Evolutionary conservation across 495 filamentous ascomycete genomes (phyloP).

Genomic region (Neurospora sp.): DNA sequence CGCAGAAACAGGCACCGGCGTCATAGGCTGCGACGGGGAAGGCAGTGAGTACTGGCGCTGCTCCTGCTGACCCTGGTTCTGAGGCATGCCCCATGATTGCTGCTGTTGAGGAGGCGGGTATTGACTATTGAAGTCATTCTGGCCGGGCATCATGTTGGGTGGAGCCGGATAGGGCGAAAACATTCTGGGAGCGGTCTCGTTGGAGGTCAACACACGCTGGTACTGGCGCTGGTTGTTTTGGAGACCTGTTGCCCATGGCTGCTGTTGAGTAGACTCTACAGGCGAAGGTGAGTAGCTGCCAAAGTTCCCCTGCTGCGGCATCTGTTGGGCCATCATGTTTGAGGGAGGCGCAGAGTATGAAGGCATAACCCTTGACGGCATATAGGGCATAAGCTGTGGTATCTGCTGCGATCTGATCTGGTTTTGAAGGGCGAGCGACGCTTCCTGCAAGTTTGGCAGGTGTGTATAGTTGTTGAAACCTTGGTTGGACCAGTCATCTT

Average conservation of each 20-base stretch:
- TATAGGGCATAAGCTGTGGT: conserved; percentile 7
- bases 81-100: not conserved
- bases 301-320: not conserved
- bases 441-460: conserved; percentile 27
- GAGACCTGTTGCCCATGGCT: not conserved
- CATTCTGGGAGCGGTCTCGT: not conserved
- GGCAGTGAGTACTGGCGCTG: not conserved
- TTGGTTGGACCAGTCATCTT: not conserved
- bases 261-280: not conserved
- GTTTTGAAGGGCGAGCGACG: conserved; percentile 15
- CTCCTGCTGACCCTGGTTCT: not conserved
- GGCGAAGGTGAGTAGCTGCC: not conserved
- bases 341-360: not conserved
- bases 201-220: not conserved
- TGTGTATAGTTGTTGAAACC: conserved; percentile 32
- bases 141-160: not conserved
- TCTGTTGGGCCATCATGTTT: not conserved
- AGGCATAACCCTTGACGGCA: not conserved
- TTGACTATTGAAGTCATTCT: not conserved
- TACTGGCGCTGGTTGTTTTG: not conserved
- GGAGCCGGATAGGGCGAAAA: not conserved
- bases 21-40: not conserved
- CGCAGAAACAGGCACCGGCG: not conserved
- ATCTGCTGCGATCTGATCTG: conserved; percentile 12
- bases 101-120: not conserved